A percentile compares a stretch with the other conserved stretches of the same genome.
Evolutionary conservation across 2,329 filamentous ascomycete species (phyloP).

Genomic region (Penicillium frequentans): DNA sequence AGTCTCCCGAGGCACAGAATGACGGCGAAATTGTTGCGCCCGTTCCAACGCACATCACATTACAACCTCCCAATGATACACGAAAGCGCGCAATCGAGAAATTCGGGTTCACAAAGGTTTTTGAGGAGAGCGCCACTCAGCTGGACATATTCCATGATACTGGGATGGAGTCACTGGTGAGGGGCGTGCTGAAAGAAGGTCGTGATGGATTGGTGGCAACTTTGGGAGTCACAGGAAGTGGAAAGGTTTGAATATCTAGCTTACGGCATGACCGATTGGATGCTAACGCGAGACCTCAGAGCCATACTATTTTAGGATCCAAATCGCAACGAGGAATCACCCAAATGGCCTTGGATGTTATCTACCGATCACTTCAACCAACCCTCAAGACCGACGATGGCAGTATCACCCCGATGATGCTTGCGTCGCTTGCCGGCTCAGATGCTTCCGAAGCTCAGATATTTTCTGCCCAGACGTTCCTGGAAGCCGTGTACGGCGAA

Average conservation of each 20-base stretch:
- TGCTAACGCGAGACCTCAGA: slow-evolving; percentile 54
- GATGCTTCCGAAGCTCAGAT: slow-evolving; percentile 81
- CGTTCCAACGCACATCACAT: slow-evolving; percentile 67
- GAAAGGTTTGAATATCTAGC: slow-evolving; percentile 67
- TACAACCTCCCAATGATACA: slow-evolving; percentile 78
- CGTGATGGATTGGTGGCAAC: slow-evolving; percentile 90
- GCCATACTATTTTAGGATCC: slow-evolving; percentile 91
- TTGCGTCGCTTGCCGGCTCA: slow-evolving; percentile 71
- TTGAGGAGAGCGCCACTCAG: slow-evolving; percentile 82
- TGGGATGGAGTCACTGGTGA: slow-evolving; percentile 71
- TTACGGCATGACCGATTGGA: not conserved
- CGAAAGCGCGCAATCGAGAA: slow-evolving; percentile 86
- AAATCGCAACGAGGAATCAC: slow-evolving; percentile 83
- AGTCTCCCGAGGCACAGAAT: slow-evolving; percentile 50
- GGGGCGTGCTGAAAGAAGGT: slow-evolving; percentile 79
- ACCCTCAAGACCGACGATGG: slow-evolving; percentile 65
- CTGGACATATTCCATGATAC: slow-evolving; percentile 83
- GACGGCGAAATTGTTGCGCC: slow-evolving; percentile 23
- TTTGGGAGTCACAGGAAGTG: slow-evolving; percentile 89
- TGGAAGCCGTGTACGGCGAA: slow-evolving; percentile 77
- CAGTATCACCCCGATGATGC: slow-evolving; percentile 57
- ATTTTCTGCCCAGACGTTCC: slow-evolving; percentile 70
- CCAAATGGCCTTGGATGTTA: slow-evolving; percentile 84
- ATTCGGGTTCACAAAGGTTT: slow-evolving; percentile 92
- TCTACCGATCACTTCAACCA: slow-evolving; percentile 77